A percentile compares a stretch with the other conserved stretches of the same genome.
phyloP scores from a whole-genome alignment of 352 stramenopile genomes.

The Pythium insidiosum region DNA sequence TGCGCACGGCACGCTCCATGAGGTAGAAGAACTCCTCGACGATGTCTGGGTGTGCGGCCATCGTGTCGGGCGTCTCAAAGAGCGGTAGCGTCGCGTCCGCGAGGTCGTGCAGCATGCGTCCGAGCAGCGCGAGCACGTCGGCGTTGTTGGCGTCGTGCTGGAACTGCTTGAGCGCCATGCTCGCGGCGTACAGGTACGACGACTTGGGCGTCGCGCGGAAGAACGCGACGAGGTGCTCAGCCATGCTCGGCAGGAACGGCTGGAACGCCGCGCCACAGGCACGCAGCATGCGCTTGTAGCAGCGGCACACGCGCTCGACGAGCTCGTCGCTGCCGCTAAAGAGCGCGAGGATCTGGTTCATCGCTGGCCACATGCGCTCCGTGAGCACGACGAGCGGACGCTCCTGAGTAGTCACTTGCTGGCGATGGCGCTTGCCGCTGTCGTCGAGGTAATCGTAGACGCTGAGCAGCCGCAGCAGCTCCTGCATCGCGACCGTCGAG shows the following conservation, averaged over 20 bases:
- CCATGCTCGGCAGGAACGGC: constrained; percentile 59
- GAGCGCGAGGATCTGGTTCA: constrained; percentile 74
- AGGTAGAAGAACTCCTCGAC: constrained; percentile 96
- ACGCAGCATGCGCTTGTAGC: constrained; percentile 85
- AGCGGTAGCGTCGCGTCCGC: constrained; percentile 78
- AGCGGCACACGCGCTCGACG: constrained; percentile 76
- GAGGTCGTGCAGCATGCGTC: constrained; percentile 52
- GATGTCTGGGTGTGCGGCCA: constrained; percentile 85
- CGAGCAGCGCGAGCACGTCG: constrained; percentile 26
- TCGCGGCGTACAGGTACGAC: constrained; percentile 77
- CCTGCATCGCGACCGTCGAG: constrained; percentile 32
- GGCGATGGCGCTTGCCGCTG: not conserved
- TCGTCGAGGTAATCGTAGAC: constrained; percentile 75
- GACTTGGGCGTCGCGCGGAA: constrained; percentile 77
- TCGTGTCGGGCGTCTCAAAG: constrained; percentile 50
- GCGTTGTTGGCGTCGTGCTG: no score
- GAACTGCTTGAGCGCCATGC: constrained; percentile 82
- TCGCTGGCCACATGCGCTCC: constrained; percentile 69
- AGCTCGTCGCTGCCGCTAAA: constrained; percentile 69
- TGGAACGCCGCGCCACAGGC: constrained; percentile 49
- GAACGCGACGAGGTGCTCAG: constrained; percentile 70
- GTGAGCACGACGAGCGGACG: constrained; percentile 58
- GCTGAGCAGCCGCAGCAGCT: constrained; percentile 76
- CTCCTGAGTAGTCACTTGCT: constrained; percentile 13
- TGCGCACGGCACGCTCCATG: constrained; percentile 84